phyloP scores from a whole-genome alignment of 306 rosid genomes.

The Senna siamea region DNA sequence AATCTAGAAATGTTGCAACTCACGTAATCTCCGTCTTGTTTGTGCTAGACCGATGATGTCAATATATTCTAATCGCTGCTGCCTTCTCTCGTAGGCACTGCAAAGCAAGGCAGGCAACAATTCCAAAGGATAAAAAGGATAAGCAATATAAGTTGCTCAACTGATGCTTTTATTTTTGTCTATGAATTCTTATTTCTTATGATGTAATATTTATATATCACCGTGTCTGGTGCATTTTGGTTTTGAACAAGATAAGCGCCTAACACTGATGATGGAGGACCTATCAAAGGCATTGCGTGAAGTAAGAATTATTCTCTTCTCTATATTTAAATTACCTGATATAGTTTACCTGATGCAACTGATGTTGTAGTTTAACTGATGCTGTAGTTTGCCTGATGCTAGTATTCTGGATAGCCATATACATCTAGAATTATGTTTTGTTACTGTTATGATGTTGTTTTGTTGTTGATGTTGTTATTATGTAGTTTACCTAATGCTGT shows the following conservation, averaged over 20 bases:
- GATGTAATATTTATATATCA: not conserved
- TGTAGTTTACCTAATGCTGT: no score
- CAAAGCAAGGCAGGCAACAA: slow-evolving; percentile 83
- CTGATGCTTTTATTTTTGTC: not conserved
- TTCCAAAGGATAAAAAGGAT: slow-evolving; percentile 92
- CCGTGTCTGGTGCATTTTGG: slow-evolving; percentile 24
- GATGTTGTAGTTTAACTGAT: no score
- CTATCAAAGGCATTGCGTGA: slow-evolving; percentile 74
- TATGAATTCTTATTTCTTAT: not conserved
- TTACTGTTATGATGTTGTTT: no score
- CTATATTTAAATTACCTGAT: slow-evolving; percentile 36
- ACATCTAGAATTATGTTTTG: no score
- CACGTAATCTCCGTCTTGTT: slow-evolving; percentile 15
- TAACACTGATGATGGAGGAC: slow-evolving; percentile 81
- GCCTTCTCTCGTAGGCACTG: slow-evolving; percentile 67
- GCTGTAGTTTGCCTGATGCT: no score
- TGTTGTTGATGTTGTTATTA: no score
- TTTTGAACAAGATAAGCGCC: slow-evolving; percentile 80
- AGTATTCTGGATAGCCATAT: no score
- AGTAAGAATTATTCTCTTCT: slow-evolving; percentile 49
- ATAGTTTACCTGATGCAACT: no score
- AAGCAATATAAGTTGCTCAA: slow-evolving; percentile 82
- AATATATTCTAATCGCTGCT: slow-evolving; percentile 32
- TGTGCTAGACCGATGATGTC: slow-evolving; percentile 29
- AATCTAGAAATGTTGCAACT: slow-evolving; percentile 6